Conservation (phyloP, 73 alveolate species). For the Breviolum minutum region DNA sequence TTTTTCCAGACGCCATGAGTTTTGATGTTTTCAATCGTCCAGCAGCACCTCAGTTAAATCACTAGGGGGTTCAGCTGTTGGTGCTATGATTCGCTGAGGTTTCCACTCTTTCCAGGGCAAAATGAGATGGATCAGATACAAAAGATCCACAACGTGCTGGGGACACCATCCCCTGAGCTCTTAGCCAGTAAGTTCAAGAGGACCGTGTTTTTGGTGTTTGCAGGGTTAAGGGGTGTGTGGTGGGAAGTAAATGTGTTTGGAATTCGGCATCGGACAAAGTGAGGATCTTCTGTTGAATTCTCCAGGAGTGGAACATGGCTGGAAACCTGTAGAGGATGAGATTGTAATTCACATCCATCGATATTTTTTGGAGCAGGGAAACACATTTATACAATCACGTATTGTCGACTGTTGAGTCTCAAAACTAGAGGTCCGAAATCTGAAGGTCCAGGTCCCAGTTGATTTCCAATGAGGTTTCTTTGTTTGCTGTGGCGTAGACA, state of each 20-base stretch:
- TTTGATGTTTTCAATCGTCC: background rate
- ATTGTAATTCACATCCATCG: no score
- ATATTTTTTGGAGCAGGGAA: no score
- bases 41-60: background rate
- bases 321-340: no score
- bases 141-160: constrained; percentile 98
- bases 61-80: background rate
- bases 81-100: constrained; percentile 84
- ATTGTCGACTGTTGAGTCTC: no score
- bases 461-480: background rate
- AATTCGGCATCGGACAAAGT: no score
- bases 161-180: constrained; percentile 94
- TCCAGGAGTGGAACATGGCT: no score
- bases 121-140: constrained; percentile 99
- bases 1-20: background rate
- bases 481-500: background rate
- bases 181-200: constrained; percentile 89
- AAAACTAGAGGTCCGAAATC: no score
- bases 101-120: constrained; percentile 99
- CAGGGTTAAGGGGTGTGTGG: background rate
- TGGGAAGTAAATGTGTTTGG: background rate
- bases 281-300: no score
- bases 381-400: no score
- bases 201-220: no score
- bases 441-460: background rate